Base-by-base conservation (phyloP, 2,329 filamentous ascomycete genomes). In the Diplodia corticola region DNA sequence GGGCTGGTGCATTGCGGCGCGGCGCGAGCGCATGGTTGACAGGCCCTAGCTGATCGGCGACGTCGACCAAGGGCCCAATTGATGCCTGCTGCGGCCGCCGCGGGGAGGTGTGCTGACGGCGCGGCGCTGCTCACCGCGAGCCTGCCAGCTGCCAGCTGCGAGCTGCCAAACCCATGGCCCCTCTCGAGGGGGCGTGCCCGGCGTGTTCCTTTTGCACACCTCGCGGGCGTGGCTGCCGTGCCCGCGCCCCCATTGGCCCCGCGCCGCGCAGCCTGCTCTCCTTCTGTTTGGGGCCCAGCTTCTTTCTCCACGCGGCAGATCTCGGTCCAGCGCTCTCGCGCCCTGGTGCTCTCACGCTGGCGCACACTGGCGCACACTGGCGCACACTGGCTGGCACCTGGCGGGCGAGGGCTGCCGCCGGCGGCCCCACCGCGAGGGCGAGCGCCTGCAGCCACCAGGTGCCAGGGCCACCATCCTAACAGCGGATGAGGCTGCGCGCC, bases 231-330 rank as follows among this genome's bases (percentile, higher is more conserved):
- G 51, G 51, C 51, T 35, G 51, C 28, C 51, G 51, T 12, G 20
- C 33, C 51, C 51, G 30, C 22, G 51, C 51, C 17, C 51, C 24
- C 51, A 60, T 57, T 57, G 55, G 59, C 44, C 33, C 54, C 22
- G 54, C 54, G 49, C 49, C 49, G 6, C 1, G 4, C 49, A 51
- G 53, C 53, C 33, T 40, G 53, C 13, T 55, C 61, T 50, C 53
- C 63, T 59, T 40, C 53, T 59, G 53, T 59, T 65, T 65, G 53
- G 51, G 63, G 53, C 53, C 40, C 63, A 59, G 40, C 63, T 65
- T 65, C 63, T 65, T 65, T 65, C 63, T 65, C 63, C 63, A 55
- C 63, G 63, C 63, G 46, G 63, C 63, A 65, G 63, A 65, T 65
- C 63, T 65, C 63, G 51, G 22, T 48, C 63, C n/a, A n/a, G n/a